A percentile compares a stretch with the other conserved stretches of the same genome.
Evolutionary conservation across 768 basidiomycete genomes (phyloP).

Genomic region (Termitomyces sp.): DNA sequence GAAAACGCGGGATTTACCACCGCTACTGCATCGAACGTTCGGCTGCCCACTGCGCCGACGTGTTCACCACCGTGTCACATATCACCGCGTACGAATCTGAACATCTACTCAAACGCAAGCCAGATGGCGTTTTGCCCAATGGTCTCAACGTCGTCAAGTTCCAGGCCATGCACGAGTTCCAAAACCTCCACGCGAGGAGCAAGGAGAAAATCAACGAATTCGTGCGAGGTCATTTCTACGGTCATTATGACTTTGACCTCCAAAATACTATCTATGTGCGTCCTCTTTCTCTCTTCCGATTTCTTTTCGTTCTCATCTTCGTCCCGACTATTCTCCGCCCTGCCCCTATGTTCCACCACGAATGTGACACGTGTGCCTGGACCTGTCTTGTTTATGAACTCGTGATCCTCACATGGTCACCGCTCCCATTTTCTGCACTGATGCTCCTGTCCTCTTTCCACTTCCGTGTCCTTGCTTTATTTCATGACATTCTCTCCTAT

Average conservation of each 20-base stretch:
- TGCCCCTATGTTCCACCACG: background rate
- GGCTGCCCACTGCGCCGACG: constrained; percentile 92
- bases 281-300: constrained; percentile 6
- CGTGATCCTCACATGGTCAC: background rate
- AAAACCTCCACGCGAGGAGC: constrained; percentile 86
- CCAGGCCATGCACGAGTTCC: constrained; percentile 99
- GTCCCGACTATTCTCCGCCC: background rate
- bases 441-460: background rate
- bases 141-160: constrained; percentile 99
- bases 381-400: background rate
- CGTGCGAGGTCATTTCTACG: constrained; percentile 96
- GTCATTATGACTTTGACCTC: constrained; percentile 94
- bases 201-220: constrained; percentile 99
- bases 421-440: background rate
- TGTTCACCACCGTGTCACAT: constrained; percentile 96
- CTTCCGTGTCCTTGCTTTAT: background rate
- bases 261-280: constrained; percentile 84
- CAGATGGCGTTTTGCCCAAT: constrained; percentile 94
- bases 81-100: constrained; percentile 98
- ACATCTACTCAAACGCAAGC: constrained; percentile 95
- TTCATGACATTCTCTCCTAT: background rate
- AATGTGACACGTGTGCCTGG: background rate
- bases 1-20: constrained; percentile 98
- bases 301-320: background rate
- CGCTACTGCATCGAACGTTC: constrained; percentile 96